Conservation (phyloP, 2,329 filamentous ascomycete species). For the Alternaria consortialis region DNA sequence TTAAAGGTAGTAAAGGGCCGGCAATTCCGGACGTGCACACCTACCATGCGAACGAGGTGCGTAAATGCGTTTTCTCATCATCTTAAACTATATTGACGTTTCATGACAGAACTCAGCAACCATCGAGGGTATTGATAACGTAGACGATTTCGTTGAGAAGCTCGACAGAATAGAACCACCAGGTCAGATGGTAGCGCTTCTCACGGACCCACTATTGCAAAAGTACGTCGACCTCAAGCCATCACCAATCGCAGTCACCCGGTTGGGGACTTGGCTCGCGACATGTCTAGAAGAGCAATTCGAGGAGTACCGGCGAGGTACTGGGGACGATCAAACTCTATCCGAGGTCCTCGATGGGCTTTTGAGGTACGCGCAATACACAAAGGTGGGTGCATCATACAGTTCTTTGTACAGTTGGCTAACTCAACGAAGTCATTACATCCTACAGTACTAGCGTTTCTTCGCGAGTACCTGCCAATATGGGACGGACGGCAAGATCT, state of each 20-base stretch:
- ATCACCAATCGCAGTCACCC: slow-evolving; percentile 34
- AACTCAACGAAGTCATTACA: slow-evolving; percentile 40
- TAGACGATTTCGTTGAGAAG: slow-evolving; percentile 73
- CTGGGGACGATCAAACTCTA: slow-evolving; percentile 30
- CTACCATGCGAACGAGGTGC: slow-evolving; percentile 71
- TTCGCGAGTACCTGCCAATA: slow-evolving; percentile 45
- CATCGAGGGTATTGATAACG: slow-evolving; percentile 80
- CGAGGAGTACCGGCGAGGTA: slow-evolving; percentile 26
- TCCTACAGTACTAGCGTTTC: slow-evolving; percentile 42
- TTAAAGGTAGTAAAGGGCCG: slow-evolving; percentile 61
- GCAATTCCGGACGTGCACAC: slow-evolving; percentile 75
- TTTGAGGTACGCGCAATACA: slow-evolving; percentile 44
- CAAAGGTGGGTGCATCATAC: slow-evolving; percentile 38
- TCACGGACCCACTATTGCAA: slow-evolving; percentile 79
- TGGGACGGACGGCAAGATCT: slow-evolving; percentile 50
- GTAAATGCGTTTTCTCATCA: slow-evolving; percentile 24
- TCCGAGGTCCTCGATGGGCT: slow-evolving; percentile 46
- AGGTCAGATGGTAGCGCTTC: slow-evolving; percentile 79
- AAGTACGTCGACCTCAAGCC: slow-evolving; percentile 71
- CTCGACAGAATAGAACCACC: slow-evolving; percentile 83
- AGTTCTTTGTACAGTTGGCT: not conserved
- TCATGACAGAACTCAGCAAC: slow-evolving; percentile 52
- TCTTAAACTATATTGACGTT: slow-evolving; percentile 15
- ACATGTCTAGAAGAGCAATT: slow-evolving; percentile 50
- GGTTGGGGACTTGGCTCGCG: slow-evolving; percentile 52